phyloP scores from a whole-genome alignment of 106 monocot species.

The Allium cepa region DNA sequence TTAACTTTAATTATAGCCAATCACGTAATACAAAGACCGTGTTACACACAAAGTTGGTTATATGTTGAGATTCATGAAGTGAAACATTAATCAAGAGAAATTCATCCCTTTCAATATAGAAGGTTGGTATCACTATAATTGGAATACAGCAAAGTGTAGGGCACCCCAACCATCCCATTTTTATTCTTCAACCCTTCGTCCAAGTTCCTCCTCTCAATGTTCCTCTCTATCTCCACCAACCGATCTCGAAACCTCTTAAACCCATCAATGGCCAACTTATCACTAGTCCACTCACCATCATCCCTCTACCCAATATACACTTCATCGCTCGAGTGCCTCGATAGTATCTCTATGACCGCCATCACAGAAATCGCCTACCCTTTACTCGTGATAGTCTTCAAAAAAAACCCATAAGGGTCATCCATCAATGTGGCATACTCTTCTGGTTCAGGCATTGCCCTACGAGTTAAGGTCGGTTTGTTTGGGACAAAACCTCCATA shows the following conservation, averaged over 20 bases:
- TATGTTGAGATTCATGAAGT: no score
- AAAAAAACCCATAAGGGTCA: slow-evolving; percentile 40
- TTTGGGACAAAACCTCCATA: slow-evolving; percentile 71
- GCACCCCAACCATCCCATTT: slow-evolving; percentile 25
- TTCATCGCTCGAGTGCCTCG: slow-evolving; percentile 70
- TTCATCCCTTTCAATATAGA: no score
- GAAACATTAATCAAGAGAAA: no score
- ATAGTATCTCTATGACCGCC: slow-evolving; percentile 56
- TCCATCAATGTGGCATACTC: slow-evolving; percentile 36
- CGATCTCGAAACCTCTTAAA: slow-evolving; percentile 28
- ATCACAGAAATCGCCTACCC: slow-evolving; percentile 38
- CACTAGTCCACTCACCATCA: slow-evolving; percentile 54
- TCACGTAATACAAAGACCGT: no score
- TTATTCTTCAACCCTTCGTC: slow-evolving; percentile 40
- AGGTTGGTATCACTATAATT: no score
- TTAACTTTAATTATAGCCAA: no score
- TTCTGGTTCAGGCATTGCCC: slow-evolving; percentile 42
- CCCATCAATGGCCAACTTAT: slow-evolving; percentile 33
- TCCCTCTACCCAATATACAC: slow-evolving; percentile 57
- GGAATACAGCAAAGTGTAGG: slow-evolving; percentile 37
- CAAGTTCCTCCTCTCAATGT: slow-evolving; percentile 21
- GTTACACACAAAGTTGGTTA: no score
- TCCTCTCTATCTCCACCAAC: slow-evolving; percentile 28
- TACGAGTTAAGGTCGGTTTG: slow-evolving; percentile 53
- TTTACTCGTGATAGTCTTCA: slow-evolving; percentile 48